A percentile compares a stretch with the other conserved stretches of the same genome.
phyloP scores from a whole-genome alignment of 129 eudicot species.

The Flaveria robusta region DNA sequence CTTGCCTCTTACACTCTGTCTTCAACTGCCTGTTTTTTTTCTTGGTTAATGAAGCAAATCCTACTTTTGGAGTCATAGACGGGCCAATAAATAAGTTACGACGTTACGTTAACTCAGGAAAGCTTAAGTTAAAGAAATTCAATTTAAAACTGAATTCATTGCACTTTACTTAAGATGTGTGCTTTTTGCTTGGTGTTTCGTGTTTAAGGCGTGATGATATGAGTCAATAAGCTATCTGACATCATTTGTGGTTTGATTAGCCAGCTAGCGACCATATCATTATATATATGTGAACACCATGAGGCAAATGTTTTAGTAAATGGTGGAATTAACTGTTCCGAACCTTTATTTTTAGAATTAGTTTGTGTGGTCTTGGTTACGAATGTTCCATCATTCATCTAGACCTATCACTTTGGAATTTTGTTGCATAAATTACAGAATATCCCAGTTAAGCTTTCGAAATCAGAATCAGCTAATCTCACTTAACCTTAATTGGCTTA shows the following conservation, averaged over 20 bases:
- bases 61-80: background rate
- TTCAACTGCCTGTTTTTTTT: background rate
- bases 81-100: too few species aligned
- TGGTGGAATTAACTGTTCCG: background rate
- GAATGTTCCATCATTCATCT: background rate
- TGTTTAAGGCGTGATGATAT: background rate
- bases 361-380: background rate
- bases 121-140: background rate
- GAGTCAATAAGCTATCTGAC: background rate
- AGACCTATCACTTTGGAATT: background rate
- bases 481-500: conserved; percentile 8
- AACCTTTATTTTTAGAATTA: background rate
- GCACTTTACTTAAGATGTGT: background rate
- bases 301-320: background rate
- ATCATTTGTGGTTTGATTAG: background rate
- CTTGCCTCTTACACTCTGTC: background rate
- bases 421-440: background rate
- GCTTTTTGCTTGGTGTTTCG: background rate
- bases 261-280: background rate
- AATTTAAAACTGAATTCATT: background rate
- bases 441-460: conserved; percentile 5
- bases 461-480: background rate
- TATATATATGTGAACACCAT: background rate
- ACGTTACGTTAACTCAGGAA: background rate
- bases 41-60: background rate